A percentile compares a stretch with the other conserved stretches of the same genome.
phyloP scores from a whole-genome alignment of 2,329 filamentous ascomycete species.

The Fusarium veterinarium region DNA sequence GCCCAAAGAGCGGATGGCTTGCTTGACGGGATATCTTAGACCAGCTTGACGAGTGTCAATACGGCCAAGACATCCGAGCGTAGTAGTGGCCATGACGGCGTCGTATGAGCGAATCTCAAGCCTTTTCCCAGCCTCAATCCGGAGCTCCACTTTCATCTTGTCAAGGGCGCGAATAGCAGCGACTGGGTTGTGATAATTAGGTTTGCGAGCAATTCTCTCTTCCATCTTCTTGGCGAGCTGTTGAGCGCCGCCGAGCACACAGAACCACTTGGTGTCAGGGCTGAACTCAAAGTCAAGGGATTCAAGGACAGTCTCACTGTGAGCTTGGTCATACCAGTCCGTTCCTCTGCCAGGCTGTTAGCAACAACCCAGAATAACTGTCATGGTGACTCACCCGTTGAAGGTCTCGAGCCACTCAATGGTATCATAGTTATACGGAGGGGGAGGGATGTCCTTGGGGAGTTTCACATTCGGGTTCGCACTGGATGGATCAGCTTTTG shows the following conservation, averaged over 20 bases:
- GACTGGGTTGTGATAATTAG: not conserved
- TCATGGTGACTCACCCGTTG: not conserved
- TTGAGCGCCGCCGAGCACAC: constrained; percentile 9
- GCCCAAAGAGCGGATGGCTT: constrained; percentile 13
- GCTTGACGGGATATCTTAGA: constrained; percentile 6
- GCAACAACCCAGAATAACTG: rapidly evolving
- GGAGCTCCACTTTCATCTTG: not conserved
- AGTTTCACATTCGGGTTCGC: not conserved
- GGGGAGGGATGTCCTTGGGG: not conserved
- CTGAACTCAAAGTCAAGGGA: constrained; percentile 5
- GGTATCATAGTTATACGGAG: constrained; percentile 4
- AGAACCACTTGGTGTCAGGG: constrained; percentile 1
- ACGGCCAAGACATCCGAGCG: constrained; percentile 1
- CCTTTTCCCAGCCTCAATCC: not conserved
- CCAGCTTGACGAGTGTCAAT: constrained; percentile 6
- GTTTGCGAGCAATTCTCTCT: not conserved
- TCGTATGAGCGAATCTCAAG: not conserved
- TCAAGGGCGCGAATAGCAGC: not conserved
- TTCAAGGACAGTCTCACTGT: constrained; percentile 12
- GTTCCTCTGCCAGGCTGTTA: not conserved
- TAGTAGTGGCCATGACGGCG: not conserved
- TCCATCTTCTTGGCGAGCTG: constrained; percentile 13
- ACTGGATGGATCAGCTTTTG: not conserved
- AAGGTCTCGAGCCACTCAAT: constrained; percentile 18
- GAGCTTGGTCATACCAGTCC: constrained; percentile 18